These are phyloP conservation scores for Phytopythium vexans DNA, from an alignment of 352 stramenopile species.

Conservation along the genomic window DNA sequence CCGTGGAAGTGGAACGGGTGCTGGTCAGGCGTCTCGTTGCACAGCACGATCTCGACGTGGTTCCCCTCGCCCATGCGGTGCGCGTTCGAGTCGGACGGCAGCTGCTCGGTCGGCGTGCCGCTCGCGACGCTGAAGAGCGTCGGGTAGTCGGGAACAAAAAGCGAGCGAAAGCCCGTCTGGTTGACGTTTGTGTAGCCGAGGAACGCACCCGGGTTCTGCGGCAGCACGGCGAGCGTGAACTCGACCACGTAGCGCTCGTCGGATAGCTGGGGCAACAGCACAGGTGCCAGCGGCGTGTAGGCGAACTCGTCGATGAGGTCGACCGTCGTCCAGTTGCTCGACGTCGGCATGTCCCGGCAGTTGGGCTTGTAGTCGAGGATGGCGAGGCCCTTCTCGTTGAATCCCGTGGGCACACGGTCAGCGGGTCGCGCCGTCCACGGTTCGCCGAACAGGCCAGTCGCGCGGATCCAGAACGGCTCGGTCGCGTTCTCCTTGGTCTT, in stretches of 20 bases:
- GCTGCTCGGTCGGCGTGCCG: constrained; percentile 19
- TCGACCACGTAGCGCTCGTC: constrained; percentile 30
- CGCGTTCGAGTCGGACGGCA: constrained; percentile 27
- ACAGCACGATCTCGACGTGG: constrained; percentile 37
- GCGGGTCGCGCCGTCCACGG: constrained; percentile 24
- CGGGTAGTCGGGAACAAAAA: constrained; percentile 20
- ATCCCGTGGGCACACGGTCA: constrained; percentile 26
- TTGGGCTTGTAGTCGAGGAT: constrained; percentile 30
- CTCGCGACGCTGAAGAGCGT: constrained; percentile 32
- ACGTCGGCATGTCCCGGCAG: constrained; percentile 18
- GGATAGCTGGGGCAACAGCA: constrained; percentile 12
- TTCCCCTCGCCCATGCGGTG: constrained; percentile 20
- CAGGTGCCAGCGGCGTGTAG: constrained; percentile 14
- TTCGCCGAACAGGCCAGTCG: constrained; percentile 16
- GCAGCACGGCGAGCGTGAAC: constrained; percentile 19
- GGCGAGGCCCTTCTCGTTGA: constrained; percentile 30
- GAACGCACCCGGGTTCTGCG: constrained; percentile 13
- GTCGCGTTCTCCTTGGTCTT: constrained; percentile 18
- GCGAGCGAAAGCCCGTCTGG: constrained; percentile 17
- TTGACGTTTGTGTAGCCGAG: constrained; percentile 30
- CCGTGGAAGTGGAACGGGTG: constrained; percentile 46
- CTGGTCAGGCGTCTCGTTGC: constrained; percentile 36
- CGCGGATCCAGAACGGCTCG: constrained; percentile 31
- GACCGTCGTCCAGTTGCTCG: constrained; percentile 17
- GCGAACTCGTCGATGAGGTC: constrained; percentile 34